Conservation (phyloP, 2,329 filamentous ascomycete species). For the Fusarium pininemorale region DNA sequence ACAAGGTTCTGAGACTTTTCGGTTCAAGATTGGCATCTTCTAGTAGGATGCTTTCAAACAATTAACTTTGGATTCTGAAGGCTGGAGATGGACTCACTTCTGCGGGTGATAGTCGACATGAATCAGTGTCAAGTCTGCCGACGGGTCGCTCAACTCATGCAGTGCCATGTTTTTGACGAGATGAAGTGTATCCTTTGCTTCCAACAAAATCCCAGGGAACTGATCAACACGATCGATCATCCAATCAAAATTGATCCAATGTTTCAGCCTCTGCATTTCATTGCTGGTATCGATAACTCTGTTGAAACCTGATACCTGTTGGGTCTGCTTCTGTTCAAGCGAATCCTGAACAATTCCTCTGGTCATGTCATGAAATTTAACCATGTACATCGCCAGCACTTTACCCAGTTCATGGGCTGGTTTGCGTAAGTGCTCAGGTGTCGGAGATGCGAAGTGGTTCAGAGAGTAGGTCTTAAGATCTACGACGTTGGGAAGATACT, state of each 20-base stretch:
- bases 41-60: not conserved
- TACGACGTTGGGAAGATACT: not conserved
- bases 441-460: not conserved
- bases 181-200: not conserved
- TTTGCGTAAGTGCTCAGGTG: not conserved
- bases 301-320: too few species aligned
- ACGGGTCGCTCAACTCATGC: not conserved
- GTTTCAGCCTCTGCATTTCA: conserved; percentile 1
- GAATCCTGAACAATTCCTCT: not conserved
- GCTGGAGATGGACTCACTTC: not conserved
- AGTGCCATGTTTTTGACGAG: not conserved
- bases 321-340: accelerated
- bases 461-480: not conserved
- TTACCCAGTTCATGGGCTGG: not conserved
- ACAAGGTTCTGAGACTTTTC: not conserved
- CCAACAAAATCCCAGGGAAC: not conserved
- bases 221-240: not conserved
- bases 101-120: conserved; percentile 2
- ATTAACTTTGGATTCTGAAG: not conserved
- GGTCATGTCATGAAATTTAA: not conserved
- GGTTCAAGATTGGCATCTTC: not conserved
- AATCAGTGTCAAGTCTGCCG: not conserved
- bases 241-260: conserved; percentile 4
- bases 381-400: not conserved
- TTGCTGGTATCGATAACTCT: not conserved